Percentiles rank a stretch among this genome's conserved stretches.
These are phyloP conservation scores for Avena atlantica DNA, from an alignment of 176 grass and related monocot species.

Conservation along the genomic window DNA sequence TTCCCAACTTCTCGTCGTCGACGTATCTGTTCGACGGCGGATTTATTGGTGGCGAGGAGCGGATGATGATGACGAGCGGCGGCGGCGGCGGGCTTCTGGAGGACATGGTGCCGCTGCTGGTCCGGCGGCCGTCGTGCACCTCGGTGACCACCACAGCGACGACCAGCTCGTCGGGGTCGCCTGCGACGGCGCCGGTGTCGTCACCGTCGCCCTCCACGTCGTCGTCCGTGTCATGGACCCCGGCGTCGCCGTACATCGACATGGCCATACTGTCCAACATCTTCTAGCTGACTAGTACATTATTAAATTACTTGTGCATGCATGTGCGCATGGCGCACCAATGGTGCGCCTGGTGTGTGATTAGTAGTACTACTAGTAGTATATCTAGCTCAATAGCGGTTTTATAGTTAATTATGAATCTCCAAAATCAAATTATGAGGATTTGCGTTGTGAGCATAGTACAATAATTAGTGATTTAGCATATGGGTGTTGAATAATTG, in stretches of 20 bases:
- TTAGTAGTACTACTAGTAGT: not conserved
- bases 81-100: slow-evolving; percentile 59
- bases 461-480: too few species aligned
- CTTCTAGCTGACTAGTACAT: slow-evolving; percentile 41
- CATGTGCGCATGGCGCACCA: not conserved
- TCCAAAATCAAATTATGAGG: not conserved
- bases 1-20: not conserved
- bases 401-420: not conserved
- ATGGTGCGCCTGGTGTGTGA: not conserved
- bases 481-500: not conserved
- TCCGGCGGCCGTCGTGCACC: slow-evolving; percentile 55
- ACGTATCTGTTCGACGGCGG: not conserved
- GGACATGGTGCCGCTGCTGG: slow-evolving; percentile 76
- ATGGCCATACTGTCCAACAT: slow-evolving; percentile 74
- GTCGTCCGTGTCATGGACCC: slow-evolving; percentile 58
- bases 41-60: not conserved
- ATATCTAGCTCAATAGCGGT: not conserved
- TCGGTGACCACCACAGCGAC: not conserved
- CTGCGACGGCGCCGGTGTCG: not conserved
- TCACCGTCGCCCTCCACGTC: slow-evolving; percentile 48
- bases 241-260: slow-evolving; percentile 58
- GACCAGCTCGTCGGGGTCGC: slow-evolving; percentile 38
- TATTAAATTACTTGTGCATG: not conserved
- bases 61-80: not conserved
- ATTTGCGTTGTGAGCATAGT: not conserved